A percentile compares a stretch with the other conserved stretches of the same genome.
These are phyloP conservation scores for Aspergillus novoparasiticus DNA, from an alignment of 2,329 filamentous ascomycete genomes.

Conservation along the genomic window DNA sequence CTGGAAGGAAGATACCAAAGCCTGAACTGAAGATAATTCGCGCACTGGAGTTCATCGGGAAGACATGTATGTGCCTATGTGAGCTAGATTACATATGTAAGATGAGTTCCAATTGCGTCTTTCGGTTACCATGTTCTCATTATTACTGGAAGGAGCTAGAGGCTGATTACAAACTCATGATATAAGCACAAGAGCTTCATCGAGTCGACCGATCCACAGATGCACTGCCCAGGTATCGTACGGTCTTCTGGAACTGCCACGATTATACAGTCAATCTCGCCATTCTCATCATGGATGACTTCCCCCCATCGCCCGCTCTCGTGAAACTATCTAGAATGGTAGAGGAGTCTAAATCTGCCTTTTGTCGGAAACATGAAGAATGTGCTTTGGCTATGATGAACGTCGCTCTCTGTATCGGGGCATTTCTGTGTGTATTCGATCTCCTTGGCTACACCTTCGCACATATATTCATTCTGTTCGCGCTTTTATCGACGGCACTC, in stretches of 20 bases:
- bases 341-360: background rate
- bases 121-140: background rate
- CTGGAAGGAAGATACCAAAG: background rate
- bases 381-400: background rate
- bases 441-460: background rate
- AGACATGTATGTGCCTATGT: background rate
- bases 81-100: background rate
- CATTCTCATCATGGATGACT: background rate
- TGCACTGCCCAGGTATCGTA: background rate
- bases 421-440: background rate
- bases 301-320: background rate
- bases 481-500: background rate
- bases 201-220: background rate
- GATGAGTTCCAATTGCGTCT: background rate
- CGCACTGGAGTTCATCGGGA: background rate
- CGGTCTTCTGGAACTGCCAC: background rate
- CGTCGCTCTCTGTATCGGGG: background rate
- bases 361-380: background rate
- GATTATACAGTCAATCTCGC: background rate
- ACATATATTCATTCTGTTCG: background rate
- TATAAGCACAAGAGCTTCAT: background rate
- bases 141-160: too few species aligned
- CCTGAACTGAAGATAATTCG: background rate
- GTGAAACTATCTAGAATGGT: background rate
- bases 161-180: background rate